Conservation (phyloP, 2,329 filamentous ascomycete species). For the Aspergillus sclerotialis region DNA sequence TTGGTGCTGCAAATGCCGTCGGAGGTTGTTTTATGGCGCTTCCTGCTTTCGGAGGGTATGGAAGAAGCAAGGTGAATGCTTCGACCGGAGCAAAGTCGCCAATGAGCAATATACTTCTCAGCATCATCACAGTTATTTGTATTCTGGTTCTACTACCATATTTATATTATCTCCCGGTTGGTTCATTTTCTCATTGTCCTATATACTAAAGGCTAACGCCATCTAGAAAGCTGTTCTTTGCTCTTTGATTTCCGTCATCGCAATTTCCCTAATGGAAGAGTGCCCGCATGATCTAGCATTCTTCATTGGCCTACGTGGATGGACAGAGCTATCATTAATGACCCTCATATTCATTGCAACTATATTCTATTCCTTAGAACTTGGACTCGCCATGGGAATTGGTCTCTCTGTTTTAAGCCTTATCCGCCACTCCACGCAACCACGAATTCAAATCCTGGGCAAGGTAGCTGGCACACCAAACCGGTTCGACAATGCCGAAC, state of each 20-base stretch:
- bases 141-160: conserved; percentile 79
- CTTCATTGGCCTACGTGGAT: conserved; percentile 78
- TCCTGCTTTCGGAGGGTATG: conserved; percentile 93
- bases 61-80: conserved; percentile 89
- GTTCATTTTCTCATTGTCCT: conserved; percentile 27
- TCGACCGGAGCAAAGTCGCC: conserved; percentile 87
- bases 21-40: conserved; percentile 88
- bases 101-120: conserved; percentile 86
- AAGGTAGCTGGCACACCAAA: conserved; percentile 71
- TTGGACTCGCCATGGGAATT: conserved; percentile 91
- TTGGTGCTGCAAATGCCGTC: conserved; percentile 85
- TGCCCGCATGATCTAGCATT: conserved; percentile 87
- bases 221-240: conserved; percentile 82
- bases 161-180: conserved; percentile 90
- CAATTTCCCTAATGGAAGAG: conserved; percentile 91
- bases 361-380: conserved; percentile 87
- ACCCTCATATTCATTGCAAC: conserved; percentile 81
- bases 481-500: conserved; percentile 77
- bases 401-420: conserved; percentile 84
- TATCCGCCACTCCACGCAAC: conserved; percentile 81
- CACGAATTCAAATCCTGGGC: conserved; percentile 92
- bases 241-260: conserved; percentile 91
- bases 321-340: conserved; percentile 83
- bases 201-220: conserved; percentile 2
- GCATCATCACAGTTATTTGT: conserved; percentile 71